A percentile compares a stretch with the other conserved stretches of the same genome.
phyloP scores from a whole-genome alignment of 1,284 basidiomycete species.

The Peniophora sp. region DNA sequence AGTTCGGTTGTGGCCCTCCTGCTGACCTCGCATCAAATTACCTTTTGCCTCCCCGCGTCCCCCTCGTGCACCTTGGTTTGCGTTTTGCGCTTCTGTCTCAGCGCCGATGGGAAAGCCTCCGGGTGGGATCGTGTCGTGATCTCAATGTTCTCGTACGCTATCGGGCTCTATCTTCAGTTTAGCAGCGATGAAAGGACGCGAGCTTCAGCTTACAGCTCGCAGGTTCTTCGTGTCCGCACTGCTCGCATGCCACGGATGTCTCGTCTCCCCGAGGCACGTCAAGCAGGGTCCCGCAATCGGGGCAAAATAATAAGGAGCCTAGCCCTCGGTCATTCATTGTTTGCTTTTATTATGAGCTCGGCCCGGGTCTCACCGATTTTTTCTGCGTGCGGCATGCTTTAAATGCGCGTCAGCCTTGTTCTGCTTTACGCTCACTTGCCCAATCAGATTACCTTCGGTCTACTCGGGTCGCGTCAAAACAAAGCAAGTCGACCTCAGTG shows the following conservation, averaged over 20 bases:
- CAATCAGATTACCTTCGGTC: no score
- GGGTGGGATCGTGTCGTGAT: constrained; percentile 89
- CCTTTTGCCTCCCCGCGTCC: constrained; percentile 69
- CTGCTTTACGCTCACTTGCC: no score
- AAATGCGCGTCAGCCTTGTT: no score
- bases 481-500: no score
- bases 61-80: constrained; percentile 78
- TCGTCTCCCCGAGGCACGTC: constrained; percentile 79
- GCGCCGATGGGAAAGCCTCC: constrained; percentile 87
- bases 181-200: neutral
- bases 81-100: constrained; percentile 87
- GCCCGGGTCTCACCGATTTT: constrained; percentile 22
- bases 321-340: neutral
- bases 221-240: constrained; percentile 83
- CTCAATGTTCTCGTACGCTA: constrained; percentile 90
- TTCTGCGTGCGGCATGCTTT: constrained; percentile 15
- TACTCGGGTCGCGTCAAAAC: no score
- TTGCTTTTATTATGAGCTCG: neutral
- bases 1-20: neutral
- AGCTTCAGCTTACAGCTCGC: constrained; percentile 65
- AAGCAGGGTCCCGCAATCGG: constrained; percentile 85
- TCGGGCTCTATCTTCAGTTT: neutral
- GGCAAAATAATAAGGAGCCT: constrained; percentile 93
- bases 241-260: constrained; percentile 75
- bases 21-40: constrained; percentile 19